phyloP scores from a whole-genome alignment of 345 rosid species.

The Camelina sativa region DNA sequence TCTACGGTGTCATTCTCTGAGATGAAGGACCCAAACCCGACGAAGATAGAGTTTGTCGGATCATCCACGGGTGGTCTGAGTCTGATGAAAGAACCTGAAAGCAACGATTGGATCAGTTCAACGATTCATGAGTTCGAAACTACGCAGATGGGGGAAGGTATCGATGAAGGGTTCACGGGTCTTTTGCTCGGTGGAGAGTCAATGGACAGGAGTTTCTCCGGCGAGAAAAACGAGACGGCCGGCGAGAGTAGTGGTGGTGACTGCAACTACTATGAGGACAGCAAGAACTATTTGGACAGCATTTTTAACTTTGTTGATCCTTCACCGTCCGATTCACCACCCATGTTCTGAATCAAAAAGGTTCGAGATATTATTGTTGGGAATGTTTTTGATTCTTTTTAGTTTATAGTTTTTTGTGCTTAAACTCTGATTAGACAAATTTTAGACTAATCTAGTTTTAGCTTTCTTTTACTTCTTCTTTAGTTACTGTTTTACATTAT shows the following conservation, averaged over 20 bases:
- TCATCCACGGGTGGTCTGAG: slow-evolving; percentile 53
- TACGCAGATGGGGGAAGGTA: slow-evolving; percentile 33
- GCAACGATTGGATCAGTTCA: slow-evolving; percentile 58
- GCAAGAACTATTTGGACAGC: slow-evolving; percentile 88
- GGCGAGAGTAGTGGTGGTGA: slow-evolving; percentile 41
- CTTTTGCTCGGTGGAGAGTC: slow-evolving; percentile 68
- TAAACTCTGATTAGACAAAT: slow-evolving; percentile 15
- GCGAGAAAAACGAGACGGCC: slow-evolving; percentile 32
- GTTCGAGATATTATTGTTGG: slow-evolving; percentile 15
- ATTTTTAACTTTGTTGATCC: slow-evolving; percentile 89
- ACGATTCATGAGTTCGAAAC: slow-evolving; percentile 41
- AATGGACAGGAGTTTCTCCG: slow-evolving; percentile 29
- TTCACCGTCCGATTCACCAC: slow-evolving; percentile 72
- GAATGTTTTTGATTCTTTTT: slow-evolving; percentile 19
- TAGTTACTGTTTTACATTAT: neutral
- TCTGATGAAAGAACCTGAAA: slow-evolving; percentile 65
- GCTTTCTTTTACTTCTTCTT: neutral
- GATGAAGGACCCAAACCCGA: slow-evolving; percentile 37
- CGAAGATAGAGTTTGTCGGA: slow-evolving; percentile 62
- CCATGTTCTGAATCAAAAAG: slow-evolving; percentile 38
- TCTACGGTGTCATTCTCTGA: slow-evolving; percentile 83
- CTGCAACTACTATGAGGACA: slow-evolving; percentile 66
- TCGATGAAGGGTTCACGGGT: slow-evolving; percentile 83
- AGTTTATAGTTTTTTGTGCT: neutral
- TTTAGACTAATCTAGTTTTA: slow-evolving; percentile 10